Base-by-base conservation (phyloP, 2,329 filamentous ascomycete species). In the Sclerotinia trifoliorum region DNA sequence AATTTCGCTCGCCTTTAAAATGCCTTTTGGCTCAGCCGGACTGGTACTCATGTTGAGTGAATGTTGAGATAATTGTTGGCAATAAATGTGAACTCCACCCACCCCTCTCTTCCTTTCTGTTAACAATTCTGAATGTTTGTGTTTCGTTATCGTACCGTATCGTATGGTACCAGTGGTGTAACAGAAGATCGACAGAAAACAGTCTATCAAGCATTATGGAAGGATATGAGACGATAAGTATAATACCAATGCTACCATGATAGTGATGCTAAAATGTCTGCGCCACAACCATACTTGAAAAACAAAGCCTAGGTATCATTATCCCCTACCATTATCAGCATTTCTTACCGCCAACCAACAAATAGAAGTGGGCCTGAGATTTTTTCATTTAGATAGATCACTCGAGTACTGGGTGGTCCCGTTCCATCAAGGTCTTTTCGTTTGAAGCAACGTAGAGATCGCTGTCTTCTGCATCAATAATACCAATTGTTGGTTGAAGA, bases 141-240 rank as follows among this genome's bases (percentile, higher is more conserved):
- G 44, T 46, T 49, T 49, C 26, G 58, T 29, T 29, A 29, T 29
- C 29, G 29, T 29, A 29, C 29, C 57, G 7, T 39, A 5, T 55
- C 52, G 54, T 56, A n/a, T 61, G 11, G 58, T 49, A 49, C 49
- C 58, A 61, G 58, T 61, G 19, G 57, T 61, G 42, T 32, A 61
- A 61, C 57, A 24, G 26, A 35, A 24, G 58, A 61, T 61, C 44
- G 44, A 49, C 26, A 24, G 58, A 49, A 11, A 35, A 61, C n/a
- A 11, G 26, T 10, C 48, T 17, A n/a, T 32, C 57, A 48, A 32
- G 11, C 57, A 61, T n/a, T 48, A 48, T 61, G 42, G 57, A 61
- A 32, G 21, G 26, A 60, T 54, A 21, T 46, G 56, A 61, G 42
- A 60, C 57, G 57, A 46, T 26, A 48, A 39, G 19, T 26, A 39